Percentiles rank a stretch among this genome's conserved stretches.
phyloP scores from a whole-genome alignment of 352 stramenopile genomes.

The Phytophthora sp. region DNA sequence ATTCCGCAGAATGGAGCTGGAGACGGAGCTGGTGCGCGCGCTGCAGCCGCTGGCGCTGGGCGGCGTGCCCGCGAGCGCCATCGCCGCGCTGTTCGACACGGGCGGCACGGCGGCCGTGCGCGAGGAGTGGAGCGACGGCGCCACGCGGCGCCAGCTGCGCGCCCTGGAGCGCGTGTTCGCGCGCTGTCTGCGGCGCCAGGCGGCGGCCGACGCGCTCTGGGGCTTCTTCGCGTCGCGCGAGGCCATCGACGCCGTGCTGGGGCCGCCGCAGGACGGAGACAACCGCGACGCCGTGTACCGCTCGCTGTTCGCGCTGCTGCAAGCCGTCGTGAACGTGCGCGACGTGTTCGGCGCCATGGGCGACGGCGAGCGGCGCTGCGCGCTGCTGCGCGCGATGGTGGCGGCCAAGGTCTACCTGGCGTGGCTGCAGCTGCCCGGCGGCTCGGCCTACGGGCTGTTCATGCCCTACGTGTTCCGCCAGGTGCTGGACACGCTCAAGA shows the following conservation, averaged over 20 bases:
- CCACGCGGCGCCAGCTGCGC: constrained; percentile 49
- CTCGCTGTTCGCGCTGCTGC: constrained; percentile 66
- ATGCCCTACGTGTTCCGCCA: constrained; percentile 88
- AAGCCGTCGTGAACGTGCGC: constrained; percentile 62
- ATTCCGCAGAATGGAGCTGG: constrained; percentile 38
- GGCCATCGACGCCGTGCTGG: constrained; percentile 40
- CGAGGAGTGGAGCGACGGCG: constrained; percentile 40
- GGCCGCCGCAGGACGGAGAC: constrained; percentile 28
- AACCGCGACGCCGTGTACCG: constrained; percentile 58
- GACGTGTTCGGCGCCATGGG: constrained; percentile 55
- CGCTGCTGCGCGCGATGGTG: constrained; percentile 65
- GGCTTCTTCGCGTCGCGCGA: constrained; percentile 65
- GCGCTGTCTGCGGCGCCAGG: constrained; percentile 58
- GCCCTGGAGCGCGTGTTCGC: constrained; percentile 58
- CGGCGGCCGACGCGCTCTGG: constrained; percentile 46
- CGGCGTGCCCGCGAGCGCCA: constrained; percentile 51
- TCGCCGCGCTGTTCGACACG: constrained; percentile 70
- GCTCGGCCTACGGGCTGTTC: constrained; percentile 82
- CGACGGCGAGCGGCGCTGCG: constrained; percentile 41
- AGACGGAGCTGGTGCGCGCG: constrained; percentile 64
- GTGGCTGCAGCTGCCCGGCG: constrained; percentile 85
- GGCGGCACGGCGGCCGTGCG: constrained; percentile 59
- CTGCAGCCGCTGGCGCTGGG: constrained; percentile 67
- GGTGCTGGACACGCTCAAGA: constrained; percentile 80
- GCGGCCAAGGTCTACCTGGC: constrained; percentile 78